Evolutionary conservation across 1,139 yeast genomes (phyloP).

Genomic region (Debaryomyces fabryi): DNA sequence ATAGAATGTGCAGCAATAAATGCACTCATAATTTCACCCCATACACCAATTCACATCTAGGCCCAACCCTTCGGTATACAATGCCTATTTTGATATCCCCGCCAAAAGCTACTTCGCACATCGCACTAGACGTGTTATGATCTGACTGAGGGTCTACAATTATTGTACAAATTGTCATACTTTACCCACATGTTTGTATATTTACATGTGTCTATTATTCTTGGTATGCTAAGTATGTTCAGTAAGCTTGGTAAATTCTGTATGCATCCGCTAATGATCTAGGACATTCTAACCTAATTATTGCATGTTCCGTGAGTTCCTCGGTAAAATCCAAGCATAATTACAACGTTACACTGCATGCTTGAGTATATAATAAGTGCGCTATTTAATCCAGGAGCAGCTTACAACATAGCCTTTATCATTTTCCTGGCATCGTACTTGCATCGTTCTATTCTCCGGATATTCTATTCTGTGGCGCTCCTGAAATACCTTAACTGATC

Average conservation of each 20-base stretch:
- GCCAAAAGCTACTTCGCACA: background rate
- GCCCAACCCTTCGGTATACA: background rate
- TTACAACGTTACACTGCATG: background rate
- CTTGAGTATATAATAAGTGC: background rate
- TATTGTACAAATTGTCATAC: too few relatives aligned
- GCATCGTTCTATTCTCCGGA: background rate
- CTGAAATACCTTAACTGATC: too few relatives aligned
- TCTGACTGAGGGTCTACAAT: too few relatives aligned
- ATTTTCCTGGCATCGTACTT: background rate
- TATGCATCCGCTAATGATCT: background rate
- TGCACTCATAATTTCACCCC: background rate
- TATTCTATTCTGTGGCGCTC: background rate
- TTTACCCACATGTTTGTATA: too few relatives aligned
- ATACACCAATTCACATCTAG: background rate
- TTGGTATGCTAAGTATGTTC: background rate
- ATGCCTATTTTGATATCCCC: background rate
- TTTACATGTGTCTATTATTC: background rate
- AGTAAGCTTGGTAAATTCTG: background rate
- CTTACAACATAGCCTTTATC: too few relatives aligned
- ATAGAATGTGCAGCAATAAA: background rate
- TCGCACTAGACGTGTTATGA: background rate
- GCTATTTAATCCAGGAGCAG: background rate
- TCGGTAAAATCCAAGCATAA: background rate
- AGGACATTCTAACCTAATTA: background rate
- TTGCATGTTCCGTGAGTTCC: background rate